These are phyloP conservation scores for Syzygium aqueum DNA, from an alignment of 345 rosid species.

Conservation along the genomic window DNA sequence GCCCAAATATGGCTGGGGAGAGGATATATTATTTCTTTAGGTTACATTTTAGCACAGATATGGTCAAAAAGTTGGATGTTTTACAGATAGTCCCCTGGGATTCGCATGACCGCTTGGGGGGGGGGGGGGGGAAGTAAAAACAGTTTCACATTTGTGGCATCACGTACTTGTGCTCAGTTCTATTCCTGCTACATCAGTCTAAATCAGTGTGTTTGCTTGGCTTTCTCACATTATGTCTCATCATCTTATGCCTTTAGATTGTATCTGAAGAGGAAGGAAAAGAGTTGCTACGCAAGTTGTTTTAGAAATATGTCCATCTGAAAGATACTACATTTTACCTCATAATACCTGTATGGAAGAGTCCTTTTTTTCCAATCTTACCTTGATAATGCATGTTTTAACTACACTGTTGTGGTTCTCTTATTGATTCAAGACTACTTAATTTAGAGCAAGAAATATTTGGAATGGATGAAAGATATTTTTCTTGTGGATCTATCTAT, in stretches of 20 bases:
- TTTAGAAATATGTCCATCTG: not conserved
- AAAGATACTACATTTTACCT: not conserved
- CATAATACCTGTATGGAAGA: not conserved
- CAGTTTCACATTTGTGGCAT: not conserved
- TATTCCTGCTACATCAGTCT: not conserved
- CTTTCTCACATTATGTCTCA: not conserved
- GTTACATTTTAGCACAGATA: too few relatives aligned
- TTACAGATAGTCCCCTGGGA: too few relatives aligned
- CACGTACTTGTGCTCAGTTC: not conserved
- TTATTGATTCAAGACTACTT: not conserved
- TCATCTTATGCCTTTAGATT: not conserved
- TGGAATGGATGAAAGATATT: not conserved
- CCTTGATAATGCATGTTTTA: not conserved
- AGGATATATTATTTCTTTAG: too few relatives aligned
- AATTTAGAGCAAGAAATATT: not conserved
- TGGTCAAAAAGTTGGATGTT: too few relatives aligned
- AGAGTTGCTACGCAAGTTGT: not conserved
- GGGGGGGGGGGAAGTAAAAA: not conserved
- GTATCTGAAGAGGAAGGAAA: not conserved
- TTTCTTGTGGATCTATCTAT: not conserved
- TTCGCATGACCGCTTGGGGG: not conserved
- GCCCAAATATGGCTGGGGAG: too few relatives aligned
- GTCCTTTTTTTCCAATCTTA: not conserved
- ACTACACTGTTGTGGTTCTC: not conserved
- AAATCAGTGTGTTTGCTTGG: not conserved